Percentiles rank a stretch among this genome's conserved stretches.
Evolutionary conservation across 768 basidiomycete genomes (phyloP).

Genomic region (Tulasnella sp.): DNA sequence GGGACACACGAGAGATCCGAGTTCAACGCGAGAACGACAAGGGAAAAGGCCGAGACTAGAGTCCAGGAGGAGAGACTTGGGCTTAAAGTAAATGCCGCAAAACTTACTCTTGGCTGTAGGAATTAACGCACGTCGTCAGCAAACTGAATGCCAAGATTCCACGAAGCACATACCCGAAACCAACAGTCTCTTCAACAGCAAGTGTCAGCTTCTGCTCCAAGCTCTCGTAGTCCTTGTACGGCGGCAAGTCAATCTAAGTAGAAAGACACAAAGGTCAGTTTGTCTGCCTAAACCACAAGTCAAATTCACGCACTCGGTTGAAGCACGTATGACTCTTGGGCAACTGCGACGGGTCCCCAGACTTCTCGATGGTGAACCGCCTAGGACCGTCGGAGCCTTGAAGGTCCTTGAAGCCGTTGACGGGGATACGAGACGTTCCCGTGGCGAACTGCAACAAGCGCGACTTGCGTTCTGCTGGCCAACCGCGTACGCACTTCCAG

Average conservation of each 20-base stretch:
- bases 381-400: slow-evolving; percentile 97
- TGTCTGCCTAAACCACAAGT: neutral
- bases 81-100: neutral
- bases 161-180: slow-evolving; percentile 47
- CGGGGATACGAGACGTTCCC: slow-evolving; percentile 92
- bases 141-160: neutral
- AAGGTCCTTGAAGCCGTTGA: slow-evolving; percentile 97
- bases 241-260: slow-evolving; percentile 78
- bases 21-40: neutral
- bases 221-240: slow-evolving; percentile 90
- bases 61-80: neutral
- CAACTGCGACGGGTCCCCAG: slow-evolving; percentile 89
- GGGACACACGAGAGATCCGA: neutral
- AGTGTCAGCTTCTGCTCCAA: slow-evolving; percentile 91
- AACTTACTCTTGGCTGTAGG: slow-evolving; percentile 9
- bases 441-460: slow-evolving; percentile 94
- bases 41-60: neutral
- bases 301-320: slow-evolving; percentile 37
- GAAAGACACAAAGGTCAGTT: neutral
- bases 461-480: slow-evolving; percentile 98
- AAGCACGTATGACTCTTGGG: slow-evolving; percentile 99
- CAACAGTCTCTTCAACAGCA: slow-evolving; percentile 90
- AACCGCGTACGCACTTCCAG: slow-evolving; percentile 97
- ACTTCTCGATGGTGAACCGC: slow-evolving; percentile 97
- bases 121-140: neutral